A percentile compares a stretch with the other conserved stretches of the same genome.
phyloP scores from a whole-genome alignment of 345 rosid species.

The Citropsis articulata region DNA sequence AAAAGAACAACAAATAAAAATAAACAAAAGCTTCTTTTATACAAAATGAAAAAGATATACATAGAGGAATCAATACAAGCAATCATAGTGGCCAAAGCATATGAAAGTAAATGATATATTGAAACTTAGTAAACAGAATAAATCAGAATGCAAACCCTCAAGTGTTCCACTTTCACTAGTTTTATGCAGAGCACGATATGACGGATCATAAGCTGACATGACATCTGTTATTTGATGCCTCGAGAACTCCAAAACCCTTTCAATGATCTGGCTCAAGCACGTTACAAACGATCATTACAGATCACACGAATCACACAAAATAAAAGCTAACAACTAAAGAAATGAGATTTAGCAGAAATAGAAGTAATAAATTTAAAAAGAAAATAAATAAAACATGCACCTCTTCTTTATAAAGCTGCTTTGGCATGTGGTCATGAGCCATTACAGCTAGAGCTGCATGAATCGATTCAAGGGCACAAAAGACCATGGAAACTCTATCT shows the following conservation, averaged over 20 bases:
- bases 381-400: constrained; percentile 35
- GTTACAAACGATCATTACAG: constrained; percentile 8
- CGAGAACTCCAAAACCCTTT: constrained; percentile 92
- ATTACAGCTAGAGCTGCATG: constrained; percentile 90
- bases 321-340: neutral
- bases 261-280: constrained; percentile 65
- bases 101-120: constrained; percentile 3
- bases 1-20: neutral
- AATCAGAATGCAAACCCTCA: constrained; percentile 58
- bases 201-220: constrained; percentile 91
- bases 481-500: constrained; percentile 54
- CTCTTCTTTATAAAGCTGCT: constrained; percentile 96
- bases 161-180: constrained; percentile 65
- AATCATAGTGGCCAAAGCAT: neutral
- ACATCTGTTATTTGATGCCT: constrained; percentile 83
- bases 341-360: constrained; percentile 1
- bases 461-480: constrained; percentile 92
- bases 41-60: neutral
- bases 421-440: constrained; percentile 91
- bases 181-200: constrained; percentile 78
- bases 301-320: neutral
- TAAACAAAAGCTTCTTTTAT: too few species aligned
- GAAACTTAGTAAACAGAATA: constrained; percentile 14
- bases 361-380: constrained; percentile 8
- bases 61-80: neutral